Evolutionary conservation across 2,329 filamentous ascomycete genomes (phyloP).

Genomic region (Fusarium oligoseptatum): DNA sequence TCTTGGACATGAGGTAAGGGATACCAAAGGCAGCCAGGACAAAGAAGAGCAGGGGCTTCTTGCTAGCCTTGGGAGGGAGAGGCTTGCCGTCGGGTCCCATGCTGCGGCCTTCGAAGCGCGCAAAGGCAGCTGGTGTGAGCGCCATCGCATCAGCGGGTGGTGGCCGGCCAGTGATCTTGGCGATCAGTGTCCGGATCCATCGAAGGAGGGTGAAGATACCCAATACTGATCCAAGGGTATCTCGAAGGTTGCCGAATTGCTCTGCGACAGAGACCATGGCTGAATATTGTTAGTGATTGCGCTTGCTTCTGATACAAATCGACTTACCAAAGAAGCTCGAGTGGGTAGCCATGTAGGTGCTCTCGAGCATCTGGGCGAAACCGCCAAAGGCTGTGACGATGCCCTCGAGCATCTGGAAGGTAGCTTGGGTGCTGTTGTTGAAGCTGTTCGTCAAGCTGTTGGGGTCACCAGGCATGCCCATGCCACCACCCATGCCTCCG

Average conservation of each 20-base stretch:
- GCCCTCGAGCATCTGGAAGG: slow-evolving; percentile 98
- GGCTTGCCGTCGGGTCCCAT: slow-evolving; percentile 72
- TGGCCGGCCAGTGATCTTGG: slow-evolving; percentile 92
- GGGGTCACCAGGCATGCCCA: slow-evolving; percentile 79
- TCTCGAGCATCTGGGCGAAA: slow-evolving; percentile 99
- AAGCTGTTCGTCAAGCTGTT: slow-evolving; percentile 97
- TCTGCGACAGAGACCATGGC: slow-evolving; percentile 99
- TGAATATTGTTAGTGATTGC: slow-evolving; percentile 51
- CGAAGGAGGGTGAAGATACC: slow-evolving; percentile 97
- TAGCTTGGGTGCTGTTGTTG: slow-evolving; percentile 93
- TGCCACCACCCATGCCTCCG: slow-evolving; percentile 59
- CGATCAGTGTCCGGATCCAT: slow-evolving; percentile 92
- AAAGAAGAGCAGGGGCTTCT: slow-evolving; percentile 97
- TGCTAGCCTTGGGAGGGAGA: slow-evolving; percentile 79
- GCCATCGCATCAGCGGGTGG: slow-evolving; percentile 88
- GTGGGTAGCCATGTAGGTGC: slow-evolving; percentile 99
- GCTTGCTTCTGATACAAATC: background rate
- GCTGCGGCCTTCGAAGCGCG: slow-evolving; percentile 83
- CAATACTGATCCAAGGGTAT: slow-evolving; percentile 91
- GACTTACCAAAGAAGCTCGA: slow-evolving; percentile 94
- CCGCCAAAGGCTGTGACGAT: slow-evolving; percentile 97
- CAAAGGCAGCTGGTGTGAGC: slow-evolving; percentile 91
- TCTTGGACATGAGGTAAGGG: slow-evolving; percentile 96
- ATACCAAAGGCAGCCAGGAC: slow-evolving; percentile 93
- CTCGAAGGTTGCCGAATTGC: slow-evolving; percentile 92